Evolutionary conservation across 495 filamentous ascomycete species (phyloP), one percentile per base, ranked within the genome.

Genomic region (Patellaria atrata): DNA sequence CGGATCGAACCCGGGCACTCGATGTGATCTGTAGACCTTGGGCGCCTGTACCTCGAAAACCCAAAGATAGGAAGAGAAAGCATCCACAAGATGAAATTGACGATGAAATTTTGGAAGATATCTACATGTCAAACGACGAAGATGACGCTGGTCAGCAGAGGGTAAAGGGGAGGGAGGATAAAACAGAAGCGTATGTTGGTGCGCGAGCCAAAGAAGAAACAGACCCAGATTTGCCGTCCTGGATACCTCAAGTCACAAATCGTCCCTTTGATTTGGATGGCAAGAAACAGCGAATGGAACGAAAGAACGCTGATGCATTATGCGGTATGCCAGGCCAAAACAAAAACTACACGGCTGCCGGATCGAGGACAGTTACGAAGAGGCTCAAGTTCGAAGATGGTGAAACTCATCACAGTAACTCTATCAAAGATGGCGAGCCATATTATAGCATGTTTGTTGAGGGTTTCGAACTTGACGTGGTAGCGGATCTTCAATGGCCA

Each of bases 221-320:
- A 25, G 32, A 38, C 14, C 11, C 40, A 5, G 10, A 11, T 12
- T 14, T 49, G 8, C 47, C 47, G 5, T 50, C 47, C 4, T 50
- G 44, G 47, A 27, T 50, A 3, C 27, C 43, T 7, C 33, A 24
- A 29, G 6, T 44, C 5, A 25, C 45, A 2, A 19, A 15, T 10
- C 44, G 40, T 5, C 27, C 44, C 3, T 48, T 16, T 23, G 35
- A 5, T 11, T 33, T 47, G 6, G 5, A 22, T 12, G 23, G 5
- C 4, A 8, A 15, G 0, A 40, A 36, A 28, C n/a, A n/a, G n/a
- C n/a, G n/a, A n/a, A 47, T 53, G 40, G 45, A 48, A 0, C 48
- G 61, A 3, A 47, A 42, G 30, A 59, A 60, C 28, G 61, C 59
- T 1, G 59, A 64, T 36, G 34, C 54, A 3, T 41, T 62, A 1